A percentile compares a stretch with the other conserved stretches of the same genome.
These are phyloP conservation scores for Cryphonectria naterciae DNA, from an alignment of 2,329 filamentous ascomycete genomes.

Conservation along the genomic window DNA sequence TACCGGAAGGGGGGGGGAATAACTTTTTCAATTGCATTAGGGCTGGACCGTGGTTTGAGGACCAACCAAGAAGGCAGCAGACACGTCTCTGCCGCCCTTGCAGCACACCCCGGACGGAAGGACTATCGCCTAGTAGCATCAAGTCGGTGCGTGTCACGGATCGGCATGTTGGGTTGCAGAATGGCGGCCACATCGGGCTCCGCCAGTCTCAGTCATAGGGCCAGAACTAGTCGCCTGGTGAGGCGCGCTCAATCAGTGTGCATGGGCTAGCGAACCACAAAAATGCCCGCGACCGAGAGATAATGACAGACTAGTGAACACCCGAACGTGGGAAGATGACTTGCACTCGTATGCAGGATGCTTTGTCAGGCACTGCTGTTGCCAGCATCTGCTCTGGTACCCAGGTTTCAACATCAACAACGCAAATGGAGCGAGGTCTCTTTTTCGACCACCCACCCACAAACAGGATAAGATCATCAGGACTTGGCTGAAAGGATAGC, in stretches of 20 bases:
- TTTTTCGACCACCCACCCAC: background rate
- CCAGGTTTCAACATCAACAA: background rate
- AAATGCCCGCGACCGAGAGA: constrained; percentile 8
- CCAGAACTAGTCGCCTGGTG: constrained; percentile 16
- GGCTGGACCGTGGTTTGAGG: background rate
- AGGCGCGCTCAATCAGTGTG: constrained; percentile 18
- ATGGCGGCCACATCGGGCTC: constrained; percentile 7
- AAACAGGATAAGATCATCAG: background rate
- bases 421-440: background rate
- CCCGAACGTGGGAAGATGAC: constrained; percentile 10
- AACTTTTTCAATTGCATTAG: background rate
- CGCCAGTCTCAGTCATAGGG: constrained; percentile 18
- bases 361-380: background rate
- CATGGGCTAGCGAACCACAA: constrained; percentile 19
- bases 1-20: no score
- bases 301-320: background rate
- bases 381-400: background rate
- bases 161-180: background rate
- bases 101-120: constrained; percentile 1
- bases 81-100: constrained; percentile 6
- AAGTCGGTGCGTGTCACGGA: background rate
- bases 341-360: constrained; percentile 17
- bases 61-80: background rate
- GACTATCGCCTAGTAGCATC: background rate
- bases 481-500: background rate